phyloP scores from a whole-genome alignment of 495 filamentous ascomycete species.

The Penicillium angulare region DNA sequence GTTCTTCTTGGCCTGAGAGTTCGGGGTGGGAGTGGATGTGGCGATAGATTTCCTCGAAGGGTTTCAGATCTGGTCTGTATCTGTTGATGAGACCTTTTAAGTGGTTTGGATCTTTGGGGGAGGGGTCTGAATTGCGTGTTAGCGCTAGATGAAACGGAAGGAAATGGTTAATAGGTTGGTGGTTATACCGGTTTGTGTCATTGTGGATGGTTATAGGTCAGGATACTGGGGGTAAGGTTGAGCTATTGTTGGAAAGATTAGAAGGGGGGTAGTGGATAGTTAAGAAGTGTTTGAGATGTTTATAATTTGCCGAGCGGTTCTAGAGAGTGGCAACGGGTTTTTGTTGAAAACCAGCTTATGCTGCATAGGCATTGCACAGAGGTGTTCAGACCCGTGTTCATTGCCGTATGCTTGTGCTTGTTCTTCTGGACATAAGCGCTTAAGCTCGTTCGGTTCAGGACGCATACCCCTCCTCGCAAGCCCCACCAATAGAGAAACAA shows the following conservation, averaged over 20 bases:
- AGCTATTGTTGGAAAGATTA: too few relatives aligned
- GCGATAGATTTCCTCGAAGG: constrained; percentile 46
- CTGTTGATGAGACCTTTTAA: constrained; percentile 2
- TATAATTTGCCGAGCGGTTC: background rate
- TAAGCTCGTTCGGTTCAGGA: background rate
- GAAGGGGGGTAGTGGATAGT: background rate
- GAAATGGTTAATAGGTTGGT: too few relatives aligned
- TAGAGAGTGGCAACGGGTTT: too few relatives aligned
- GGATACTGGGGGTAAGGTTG: too few relatives aligned
- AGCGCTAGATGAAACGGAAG: constrained; percentile 1
- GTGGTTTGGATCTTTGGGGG: background rate
- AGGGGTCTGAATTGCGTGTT: background rate
- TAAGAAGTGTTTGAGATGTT: too few relatives aligned
- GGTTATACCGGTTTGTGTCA: too few relatives aligned
- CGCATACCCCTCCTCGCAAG: too few relatives aligned
- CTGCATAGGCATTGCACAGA: too few relatives aligned
- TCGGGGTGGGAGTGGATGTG: constrained; percentile 51
- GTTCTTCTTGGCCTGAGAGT: constrained; percentile 47
- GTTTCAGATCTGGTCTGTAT: constrained; percentile 31
- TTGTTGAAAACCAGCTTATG: too few relatives aligned
- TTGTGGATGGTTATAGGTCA: too few relatives aligned
- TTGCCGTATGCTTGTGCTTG: background rate
- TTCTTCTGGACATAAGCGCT: background rate
- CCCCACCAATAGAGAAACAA: too few relatives aligned
- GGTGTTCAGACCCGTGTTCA: background rate